These are phyloP conservation scores for Trametes cingulata DNA, from an alignment of 768 basidiomycete genomes.

Conservation along the genomic window DNA sequence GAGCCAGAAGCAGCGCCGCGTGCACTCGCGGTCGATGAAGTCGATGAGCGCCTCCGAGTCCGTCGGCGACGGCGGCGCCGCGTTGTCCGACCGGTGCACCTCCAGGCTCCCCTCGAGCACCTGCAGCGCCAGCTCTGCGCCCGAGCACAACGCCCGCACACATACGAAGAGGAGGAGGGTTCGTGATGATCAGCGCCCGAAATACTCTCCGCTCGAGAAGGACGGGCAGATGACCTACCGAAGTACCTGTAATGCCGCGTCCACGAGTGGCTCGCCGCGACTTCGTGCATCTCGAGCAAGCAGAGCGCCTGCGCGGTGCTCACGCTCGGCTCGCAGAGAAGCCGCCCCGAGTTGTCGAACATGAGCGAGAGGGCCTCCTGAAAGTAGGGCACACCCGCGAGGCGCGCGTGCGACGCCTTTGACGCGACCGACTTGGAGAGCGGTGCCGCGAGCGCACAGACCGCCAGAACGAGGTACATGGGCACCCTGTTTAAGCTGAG, in stretches of 20 bases:
- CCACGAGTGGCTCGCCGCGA: conserved; percentile 34
- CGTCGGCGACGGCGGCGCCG: conserved; percentile 51
- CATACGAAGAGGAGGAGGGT: neutral
- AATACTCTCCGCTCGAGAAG: neutral
- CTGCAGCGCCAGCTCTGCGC: conserved; percentile 60
- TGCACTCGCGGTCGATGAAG: conserved; percentile 69
- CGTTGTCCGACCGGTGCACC: conserved; percentile 60
- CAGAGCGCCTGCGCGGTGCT: conserved; percentile 76
- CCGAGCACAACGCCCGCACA: conserved; percentile 7
- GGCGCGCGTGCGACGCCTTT: conserved; percentile 47
- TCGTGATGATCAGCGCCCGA: conserved; percentile 4
- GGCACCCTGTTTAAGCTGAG: conserved; percentile 71
- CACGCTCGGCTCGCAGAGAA: conserved; percentile 63
- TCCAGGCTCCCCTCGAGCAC: conserved; percentile 69
- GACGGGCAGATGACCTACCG: conserved; percentile 38
- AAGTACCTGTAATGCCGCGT: conserved; percentile 42
- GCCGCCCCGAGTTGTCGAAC: conserved; percentile 68
- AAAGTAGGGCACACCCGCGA: conserved; percentile 41
- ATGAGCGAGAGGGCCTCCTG: conserved; percentile 66
- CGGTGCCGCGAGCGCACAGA: conserved; percentile 80
- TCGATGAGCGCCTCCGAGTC: conserved; percentile 52
- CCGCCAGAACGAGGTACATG: conserved; percentile 65
- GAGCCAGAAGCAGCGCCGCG: conserved; percentile 83
- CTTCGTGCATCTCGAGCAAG: conserved; percentile 65
- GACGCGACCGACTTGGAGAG: conserved; percentile 66